These are phyloP conservation scores for Antarctomyces pellizariae DNA, from an alignment of 495 filamentous ascomycete species.

Conservation along the genomic window DNA sequence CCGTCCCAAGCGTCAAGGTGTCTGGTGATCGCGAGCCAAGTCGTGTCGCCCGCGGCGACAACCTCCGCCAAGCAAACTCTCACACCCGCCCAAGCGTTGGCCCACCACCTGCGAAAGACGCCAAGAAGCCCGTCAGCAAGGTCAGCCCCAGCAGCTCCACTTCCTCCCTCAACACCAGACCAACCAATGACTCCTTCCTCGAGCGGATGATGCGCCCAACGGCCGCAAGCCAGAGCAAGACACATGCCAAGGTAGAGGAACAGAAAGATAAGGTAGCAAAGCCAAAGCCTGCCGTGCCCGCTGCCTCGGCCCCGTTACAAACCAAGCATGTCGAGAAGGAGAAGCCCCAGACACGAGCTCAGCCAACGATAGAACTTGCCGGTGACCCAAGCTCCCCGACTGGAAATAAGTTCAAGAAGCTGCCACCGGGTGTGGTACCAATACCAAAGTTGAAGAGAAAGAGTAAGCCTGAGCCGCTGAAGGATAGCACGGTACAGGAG, in stretches of 20 bases:
- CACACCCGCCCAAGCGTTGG: slow-evolving; percentile 23
- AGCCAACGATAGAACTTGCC: no score
- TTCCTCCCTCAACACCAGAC: no score
- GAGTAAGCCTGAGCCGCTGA: no score
- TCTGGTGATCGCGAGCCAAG: slow-evolving; percentile 7
- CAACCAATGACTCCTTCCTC: slow-evolving; percentile 47
- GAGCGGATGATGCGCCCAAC: slow-evolving; percentile 89
- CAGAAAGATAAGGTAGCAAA: slow-evolving; percentile 4
- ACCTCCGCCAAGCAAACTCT: slow-evolving; percentile 7
- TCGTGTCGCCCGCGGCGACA: slow-evolving; percentile 5
- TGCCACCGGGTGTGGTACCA: no score
- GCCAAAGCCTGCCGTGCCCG: slow-evolving; percentile 5
- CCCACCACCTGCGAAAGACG: slow-evolving; percentile 20
- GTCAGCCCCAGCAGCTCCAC: slow-evolving; percentile 6
- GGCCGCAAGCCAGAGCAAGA: slow-evolving; percentile 51
- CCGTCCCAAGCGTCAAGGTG: slow-evolving; percentile 6
- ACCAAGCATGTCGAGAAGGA: no score
- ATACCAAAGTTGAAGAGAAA: no score
- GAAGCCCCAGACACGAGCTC: no score
- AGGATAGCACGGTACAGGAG: no score
- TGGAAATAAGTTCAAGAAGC: no score
- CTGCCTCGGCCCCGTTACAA: no score
- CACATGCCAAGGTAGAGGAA: slow-evolving; percentile 39
- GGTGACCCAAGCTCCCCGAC: no score
- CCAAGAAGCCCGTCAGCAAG: slow-evolving; percentile 15